phyloP scores from a whole-genome alignment of 495 filamentous ascomycete genomes.

The Thermothielavioides terrestris region DNA sequence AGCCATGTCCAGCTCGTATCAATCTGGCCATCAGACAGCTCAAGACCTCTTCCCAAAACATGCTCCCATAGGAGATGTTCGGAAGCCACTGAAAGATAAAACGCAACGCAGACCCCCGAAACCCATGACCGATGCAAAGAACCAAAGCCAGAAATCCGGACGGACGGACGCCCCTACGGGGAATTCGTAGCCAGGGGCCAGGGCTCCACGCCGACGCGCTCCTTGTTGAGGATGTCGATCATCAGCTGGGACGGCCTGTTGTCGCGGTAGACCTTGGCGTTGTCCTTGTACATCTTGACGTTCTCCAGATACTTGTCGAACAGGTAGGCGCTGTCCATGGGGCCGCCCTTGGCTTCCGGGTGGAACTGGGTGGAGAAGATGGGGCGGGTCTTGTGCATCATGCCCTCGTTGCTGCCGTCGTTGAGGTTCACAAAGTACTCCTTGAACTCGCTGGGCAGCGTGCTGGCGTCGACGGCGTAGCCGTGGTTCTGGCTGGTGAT shows the following conservation, averaged over 20 bases:
- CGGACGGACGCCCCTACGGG: conserved; percentile 29
- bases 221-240: conserved; percentile 84
- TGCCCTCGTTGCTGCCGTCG: conserved; percentile 87
- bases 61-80: not conserved
- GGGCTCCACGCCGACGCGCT: conserved; percentile 84
- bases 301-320: conserved; percentile 94
- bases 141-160: not conserved
- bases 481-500: conserved; percentile 98
- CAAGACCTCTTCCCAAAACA: not conserved
- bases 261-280: conserved; percentile 61
- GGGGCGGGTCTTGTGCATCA: conserved; percentile 90
- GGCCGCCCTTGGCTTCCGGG: conserved; percentile 93
- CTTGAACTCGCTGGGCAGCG: conserved; percentile 78
- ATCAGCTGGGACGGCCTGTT: conserved; percentile 77
- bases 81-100: not conserved
- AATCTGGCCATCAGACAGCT: not conserved
- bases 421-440: conserved; percentile 98
- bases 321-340: conserved; percentile 84
- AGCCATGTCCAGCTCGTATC: not conserved
- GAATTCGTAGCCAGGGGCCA: conserved; percentile 37
- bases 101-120: not conserved
- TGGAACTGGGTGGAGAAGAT: conserved; percentile 99
- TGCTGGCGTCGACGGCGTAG: conserved; percentile 86
- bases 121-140: conserved; percentile 3
- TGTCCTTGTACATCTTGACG: conserved; percentile 79